Evolutionary conservation across 331 rosid species (phyloP).

Genomic region (Telfairia occidentalis): DNA sequence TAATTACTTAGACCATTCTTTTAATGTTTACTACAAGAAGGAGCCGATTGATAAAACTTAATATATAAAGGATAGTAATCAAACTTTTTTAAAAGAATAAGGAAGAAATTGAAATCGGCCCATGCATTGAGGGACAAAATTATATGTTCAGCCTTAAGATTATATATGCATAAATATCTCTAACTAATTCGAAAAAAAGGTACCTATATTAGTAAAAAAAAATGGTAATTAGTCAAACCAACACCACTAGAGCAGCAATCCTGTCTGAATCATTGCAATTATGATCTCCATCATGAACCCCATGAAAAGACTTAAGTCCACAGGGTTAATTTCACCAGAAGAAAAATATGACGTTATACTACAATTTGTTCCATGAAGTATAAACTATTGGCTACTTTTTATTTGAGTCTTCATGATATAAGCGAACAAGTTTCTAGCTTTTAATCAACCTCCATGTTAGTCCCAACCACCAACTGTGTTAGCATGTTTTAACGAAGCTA

Average conservation of each 20-base stretch:
- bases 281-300: background rate
- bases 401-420: background rate
- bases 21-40: background rate
- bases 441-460: background rate
- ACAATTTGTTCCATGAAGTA: background rate
- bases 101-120: background rate
- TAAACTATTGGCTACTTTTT: background rate
- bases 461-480: background rate
- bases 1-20: background rate
- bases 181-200: background rate
- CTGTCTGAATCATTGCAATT: background rate
- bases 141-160: background rate
- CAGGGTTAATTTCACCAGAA: background rate
- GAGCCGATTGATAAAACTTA: background rate
- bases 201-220: background rate
- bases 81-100: background rate
- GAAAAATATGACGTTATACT: background rate
- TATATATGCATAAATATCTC: background rate
- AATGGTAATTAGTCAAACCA: background rate
- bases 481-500: background rate
- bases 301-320: background rate
- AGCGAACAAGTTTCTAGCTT: background rate
- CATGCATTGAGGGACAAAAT: background rate
- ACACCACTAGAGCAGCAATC: background rate
- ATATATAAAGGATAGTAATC: background rate